Evolutionary conservation across 2,329 filamentous ascomycete species (phyloP).

Genomic region (Alternaria brassicae): DNA sequence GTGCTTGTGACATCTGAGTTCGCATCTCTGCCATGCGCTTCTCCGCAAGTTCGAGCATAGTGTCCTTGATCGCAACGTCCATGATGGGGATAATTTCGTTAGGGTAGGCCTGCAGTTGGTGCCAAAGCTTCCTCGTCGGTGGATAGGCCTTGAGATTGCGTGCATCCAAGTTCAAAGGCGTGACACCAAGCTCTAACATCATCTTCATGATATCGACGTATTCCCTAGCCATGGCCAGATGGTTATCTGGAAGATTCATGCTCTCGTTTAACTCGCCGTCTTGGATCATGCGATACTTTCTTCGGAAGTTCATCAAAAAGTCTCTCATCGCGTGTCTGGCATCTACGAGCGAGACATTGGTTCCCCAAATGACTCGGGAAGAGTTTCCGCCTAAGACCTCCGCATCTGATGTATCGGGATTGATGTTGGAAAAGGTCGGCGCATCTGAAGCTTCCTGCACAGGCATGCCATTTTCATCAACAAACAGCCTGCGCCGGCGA

Average conservation of each 20-base stretch:
- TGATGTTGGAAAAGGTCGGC: slow-evolving; percentile 69
- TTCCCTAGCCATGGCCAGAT: slow-evolving; percentile 77
- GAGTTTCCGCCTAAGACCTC: slow-evolving; percentile 83
- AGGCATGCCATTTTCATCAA: slow-evolving; percentile 69
- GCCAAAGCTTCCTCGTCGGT: slow-evolving; percentile 90
- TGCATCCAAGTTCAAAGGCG: slow-evolving; percentile 85
- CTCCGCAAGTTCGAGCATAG: slow-evolving; percentile 88
- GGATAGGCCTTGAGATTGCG: slow-evolving; percentile 92
- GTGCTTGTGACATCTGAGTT: slow-evolving; percentile 61
- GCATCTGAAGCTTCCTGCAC: slow-evolving; percentile 63
- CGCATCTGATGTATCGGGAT: slow-evolving; percentile 91
- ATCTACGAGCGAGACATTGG: slow-evolving; percentile 92
- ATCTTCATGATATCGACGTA: slow-evolving; percentile 87
- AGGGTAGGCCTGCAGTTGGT: slow-evolving; percentile 92
- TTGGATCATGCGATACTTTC: slow-evolving; percentile 90
- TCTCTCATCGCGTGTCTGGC: slow-evolving; percentile 88
- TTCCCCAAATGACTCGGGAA: slow-evolving; percentile 92
- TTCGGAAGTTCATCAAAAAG: slow-evolving; percentile 89
- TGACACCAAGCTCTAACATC: slow-evolving; percentile 87
- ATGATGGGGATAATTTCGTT: slow-evolving; percentile 96
- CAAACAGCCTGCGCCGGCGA: slow-evolving; percentile 64
- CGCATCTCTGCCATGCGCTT: slow-evolving; percentile 77
- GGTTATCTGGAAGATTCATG: slow-evolving; percentile 70
- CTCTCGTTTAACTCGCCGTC: slow-evolving; percentile 79
- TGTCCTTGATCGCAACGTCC: slow-evolving; percentile 92